Evolutionary conservation across 225 moss, liverwort and hornwort genomes (phyloP), one percentile per base, ranked within the genome.

Genomic region (Pseudoscleropodium purum): DNA sequence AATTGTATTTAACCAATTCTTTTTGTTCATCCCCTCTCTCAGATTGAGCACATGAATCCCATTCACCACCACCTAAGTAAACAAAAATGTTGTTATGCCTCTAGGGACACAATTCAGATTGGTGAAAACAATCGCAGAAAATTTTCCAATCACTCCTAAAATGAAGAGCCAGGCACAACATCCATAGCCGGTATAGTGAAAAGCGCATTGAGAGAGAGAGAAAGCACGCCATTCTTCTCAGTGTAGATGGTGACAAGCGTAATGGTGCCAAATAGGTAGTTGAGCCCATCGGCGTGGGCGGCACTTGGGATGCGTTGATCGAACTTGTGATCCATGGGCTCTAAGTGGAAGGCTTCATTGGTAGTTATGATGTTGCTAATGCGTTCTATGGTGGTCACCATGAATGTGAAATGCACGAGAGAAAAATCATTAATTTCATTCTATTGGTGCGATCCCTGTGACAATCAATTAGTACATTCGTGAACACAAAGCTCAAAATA

Each of bases 321-420:
- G 75, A 95, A 99, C 17, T 93, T 74, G 6, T 82, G 90, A 76
- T 97, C 99, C 11, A 93, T 90, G 30, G 99, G 96, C 66, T 92
- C 93, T 25, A 99, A 87, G 84, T 94, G 92, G 68, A 95, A 96
- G 45, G 97, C 99, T 83, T 99, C 99, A 14, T 95, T 94, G 30
- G 99, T 99, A 49, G 99, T 97, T 13, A 96, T 95, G 61, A 97
- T 94, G 92, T 99, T 97, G 49, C 99, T 97, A 56, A 99, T 97
- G 52, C 96, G 94, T 85, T 97, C 96, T 97, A 99, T 95, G 33
- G 96, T 94, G 20, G 96, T 95, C 57, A 95, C 96, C 95, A 97
- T 95, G 87, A 91, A 94, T 8, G 97, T 96, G 75, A 99, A 95
- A 51, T 62, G 62, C 62, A 62, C 29, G 11, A 29, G 13, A 14